Conservation (phyloP, 768 basidiomycete species). For the Hygrophorus pudorinus region DNA sequence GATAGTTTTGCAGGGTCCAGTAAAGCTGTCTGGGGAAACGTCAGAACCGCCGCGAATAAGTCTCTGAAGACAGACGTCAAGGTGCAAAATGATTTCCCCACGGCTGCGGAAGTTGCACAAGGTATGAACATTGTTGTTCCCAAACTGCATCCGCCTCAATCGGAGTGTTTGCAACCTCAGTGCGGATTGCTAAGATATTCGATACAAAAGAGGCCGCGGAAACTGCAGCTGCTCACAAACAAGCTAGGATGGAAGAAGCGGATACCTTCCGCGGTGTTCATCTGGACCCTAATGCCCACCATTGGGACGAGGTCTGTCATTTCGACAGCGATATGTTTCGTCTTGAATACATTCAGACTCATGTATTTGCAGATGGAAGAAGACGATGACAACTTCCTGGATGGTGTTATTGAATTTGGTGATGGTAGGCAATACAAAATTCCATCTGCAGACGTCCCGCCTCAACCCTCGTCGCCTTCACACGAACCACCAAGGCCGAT, state of each 20-base stretch:
- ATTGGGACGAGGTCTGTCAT: slow-evolving; percentile 90
- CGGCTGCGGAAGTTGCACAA: slow-evolving; percentile 90
- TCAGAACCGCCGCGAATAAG: slow-evolving; percentile 32
- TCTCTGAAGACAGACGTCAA: slow-evolving; percentile 31
- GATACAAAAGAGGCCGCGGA: slow-evolving; percentile 42
- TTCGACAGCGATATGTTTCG: slow-evolving; percentile 1
- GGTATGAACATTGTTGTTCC: slow-evolving; percentile 33
- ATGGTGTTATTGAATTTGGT: slow-evolving; percentile 88
- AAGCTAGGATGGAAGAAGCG: slow-evolving; percentile 67
- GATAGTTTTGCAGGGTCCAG: slow-evolving; percentile 19
- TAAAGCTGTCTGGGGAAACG: slow-evolving; percentile 68
- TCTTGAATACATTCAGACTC: slow-evolving; percentile 4
- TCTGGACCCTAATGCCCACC: slow-evolving; percentile 85
- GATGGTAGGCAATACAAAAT: slow-evolving; percentile 91
- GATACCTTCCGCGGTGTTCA: slow-evolving; percentile 94
- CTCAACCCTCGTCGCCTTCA: slow-evolving; percentile 19
- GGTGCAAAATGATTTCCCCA: slow-evolving; percentile 75
- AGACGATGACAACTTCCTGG: slow-evolving; percentile 85
- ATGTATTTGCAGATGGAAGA: slow-evolving; percentile 61
- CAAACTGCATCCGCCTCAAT: neutral
- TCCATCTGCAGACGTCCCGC: slow-evolving; percentile 32
- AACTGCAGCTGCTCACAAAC: slow-evolving; percentile 42
- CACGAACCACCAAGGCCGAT: slow-evolving; percentile 11
- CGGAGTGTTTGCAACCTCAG: slow-evolving; percentile 17
- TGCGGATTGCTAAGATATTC: slow-evolving; percentile 25